These are phyloP conservation scores for Scheffersomyces spartinae DNA, from an alignment of 805 yeast genomes.

Conservation along the genomic window DNA sequence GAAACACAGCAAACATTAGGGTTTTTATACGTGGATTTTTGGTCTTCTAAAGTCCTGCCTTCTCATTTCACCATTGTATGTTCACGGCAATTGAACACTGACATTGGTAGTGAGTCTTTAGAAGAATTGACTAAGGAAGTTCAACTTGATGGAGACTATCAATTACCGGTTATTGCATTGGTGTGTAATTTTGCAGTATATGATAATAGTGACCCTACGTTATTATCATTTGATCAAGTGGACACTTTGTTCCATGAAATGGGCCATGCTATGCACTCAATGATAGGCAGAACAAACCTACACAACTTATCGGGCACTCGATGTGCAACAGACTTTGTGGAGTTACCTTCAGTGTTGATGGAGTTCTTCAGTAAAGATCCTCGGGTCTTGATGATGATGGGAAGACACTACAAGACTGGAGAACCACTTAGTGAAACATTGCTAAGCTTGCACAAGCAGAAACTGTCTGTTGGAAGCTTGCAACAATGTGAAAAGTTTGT, in stretches of 20 bases:
- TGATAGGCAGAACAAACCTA: constrained; percentile 82
- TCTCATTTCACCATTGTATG: constrained; percentile 96
- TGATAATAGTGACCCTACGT: constrained; percentile 27
- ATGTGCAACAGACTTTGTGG: constrained; percentile 94
- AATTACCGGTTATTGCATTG: constrained; percentile 80
- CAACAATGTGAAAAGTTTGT: constrained; percentile 68
- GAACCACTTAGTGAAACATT: constrained; percentile 31
- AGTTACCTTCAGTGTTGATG: constrained; percentile 92
- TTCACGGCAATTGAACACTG: constrained; percentile 55
- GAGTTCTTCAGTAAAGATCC: constrained; percentile 83
- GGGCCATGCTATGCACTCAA: constrained; percentile 98
- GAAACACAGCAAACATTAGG: constrained; percentile 54
- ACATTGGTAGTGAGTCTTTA: constrained; percentile 17
- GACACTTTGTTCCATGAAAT: constrained; percentile 95
- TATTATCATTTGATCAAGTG: constrained; percentile 65
- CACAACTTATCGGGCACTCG: constrained; percentile 94
- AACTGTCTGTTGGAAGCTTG: too few relatives aligned
- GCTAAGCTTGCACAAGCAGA: too few relatives aligned
- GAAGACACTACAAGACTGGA: constrained; percentile 59
- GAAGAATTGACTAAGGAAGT: constrained; percentile 19
- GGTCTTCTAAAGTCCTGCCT: constrained; percentile 71
- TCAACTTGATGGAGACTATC: constrained; percentile 45
- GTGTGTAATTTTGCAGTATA: constrained; percentile 66
- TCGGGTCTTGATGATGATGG: constrained; percentile 61
- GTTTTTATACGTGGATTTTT: constrained; percentile 76